These are phyloP conservation scores for Leucogyrophana mollusca DNA, from an alignment of 768 basidiomycete species.

Conservation along the genomic window DNA sequence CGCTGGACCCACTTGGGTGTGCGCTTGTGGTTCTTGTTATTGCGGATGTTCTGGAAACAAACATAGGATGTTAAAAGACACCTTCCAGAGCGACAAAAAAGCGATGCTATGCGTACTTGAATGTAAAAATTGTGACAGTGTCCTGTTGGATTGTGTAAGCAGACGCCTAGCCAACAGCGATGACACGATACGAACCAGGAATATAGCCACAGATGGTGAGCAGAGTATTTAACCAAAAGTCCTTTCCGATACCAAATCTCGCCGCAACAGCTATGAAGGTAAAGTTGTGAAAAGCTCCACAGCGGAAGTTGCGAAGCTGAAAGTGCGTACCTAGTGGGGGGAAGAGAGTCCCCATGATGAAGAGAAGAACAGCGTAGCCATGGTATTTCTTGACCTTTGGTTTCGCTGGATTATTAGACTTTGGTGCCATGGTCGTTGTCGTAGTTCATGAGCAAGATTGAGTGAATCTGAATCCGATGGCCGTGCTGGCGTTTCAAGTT, in stretches of 20 bases:
- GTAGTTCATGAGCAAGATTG: slow-evolving; percentile 5
- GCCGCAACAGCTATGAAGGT: slow-evolving; percentile 76
- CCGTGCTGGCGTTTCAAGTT: no score
- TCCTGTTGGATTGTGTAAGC: slow-evolving; percentile 40
- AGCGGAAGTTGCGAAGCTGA: background rate
- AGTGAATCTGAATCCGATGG: no score
- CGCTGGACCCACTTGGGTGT: slow-evolving; percentile 96
- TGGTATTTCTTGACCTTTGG: slow-evolving; percentile 66
- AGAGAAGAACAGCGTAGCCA: slow-evolving; percentile 78
- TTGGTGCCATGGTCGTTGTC: slow-evolving; percentile 30
- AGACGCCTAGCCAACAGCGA: background rate
- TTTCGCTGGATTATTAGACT: slow-evolving; percentile 53
- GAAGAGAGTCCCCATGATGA: slow-evolving; percentile 86
- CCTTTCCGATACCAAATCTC: slow-evolving; percentile 85
- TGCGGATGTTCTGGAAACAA: slow-evolving; percentile 77
- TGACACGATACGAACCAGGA: slow-evolving; percentile 51
- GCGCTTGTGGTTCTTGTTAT: slow-evolving; percentile 88
- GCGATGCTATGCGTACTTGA: slow-evolving; percentile 46
- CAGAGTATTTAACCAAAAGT: slow-evolving; percentile 89
- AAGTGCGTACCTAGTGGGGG: slow-evolving; percentile 77
- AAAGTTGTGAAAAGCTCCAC: slow-evolving; percentile 7
- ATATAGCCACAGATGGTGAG: slow-evolving; percentile 92
- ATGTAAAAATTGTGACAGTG: slow-evolving; percentile 95
- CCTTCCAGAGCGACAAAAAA: slow-evolving; percentile 4
- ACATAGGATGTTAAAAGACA: slow-evolving; percentile 3